These are phyloP conservation scores for Glonium stellatum DNA, from an alignment of 495 filamentous ascomycete species.

Conservation along the genomic window DNA sequence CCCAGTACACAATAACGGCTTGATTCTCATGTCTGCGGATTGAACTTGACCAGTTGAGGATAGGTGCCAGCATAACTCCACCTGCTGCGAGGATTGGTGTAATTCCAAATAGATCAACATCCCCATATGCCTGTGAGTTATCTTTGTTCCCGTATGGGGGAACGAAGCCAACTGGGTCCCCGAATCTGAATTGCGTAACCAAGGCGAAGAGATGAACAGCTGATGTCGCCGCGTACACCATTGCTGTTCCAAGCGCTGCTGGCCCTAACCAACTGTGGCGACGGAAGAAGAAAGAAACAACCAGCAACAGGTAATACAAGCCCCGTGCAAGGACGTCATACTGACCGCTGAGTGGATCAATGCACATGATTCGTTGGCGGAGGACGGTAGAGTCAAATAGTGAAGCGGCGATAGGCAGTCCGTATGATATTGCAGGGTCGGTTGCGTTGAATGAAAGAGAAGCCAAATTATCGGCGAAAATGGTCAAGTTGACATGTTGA, in stretches of 20 bases:
- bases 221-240: slow-evolving; percentile 5
- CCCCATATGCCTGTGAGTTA: not conserved
- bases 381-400: not conserved
- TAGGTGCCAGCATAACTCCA: slow-evolving; percentile 1
- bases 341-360: slow-evolving; percentile 1
- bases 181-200: not conserved
- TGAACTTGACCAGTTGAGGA: slow-evolving; percentile 8
- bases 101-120: not conserved
- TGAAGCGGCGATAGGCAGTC: not conserved
- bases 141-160: not conserved
- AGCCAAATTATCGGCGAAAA: not conserved
- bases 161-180: not conserved
- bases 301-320: slow-evolving; percentile 6
- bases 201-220: slow-evolving; percentile 3
- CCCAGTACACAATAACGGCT: slow-evolving; percentile 5
- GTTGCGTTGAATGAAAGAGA: not conserved
- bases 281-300: slow-evolving; percentile 3
- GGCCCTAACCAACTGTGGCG: not conserved
- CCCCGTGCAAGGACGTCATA: slow-evolving; percentile 3
- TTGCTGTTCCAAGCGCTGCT: slow-evolving; percentile 6
- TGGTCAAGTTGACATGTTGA: slow-evolving; percentile 1
- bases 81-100: slow-evolving; percentile 1
- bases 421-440: not conserved
- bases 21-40: not conserved
- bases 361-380: not conserved